phyloP scores from a whole-genome alignment of 306 rosid genomes.

The Neltuma alba region DNA sequence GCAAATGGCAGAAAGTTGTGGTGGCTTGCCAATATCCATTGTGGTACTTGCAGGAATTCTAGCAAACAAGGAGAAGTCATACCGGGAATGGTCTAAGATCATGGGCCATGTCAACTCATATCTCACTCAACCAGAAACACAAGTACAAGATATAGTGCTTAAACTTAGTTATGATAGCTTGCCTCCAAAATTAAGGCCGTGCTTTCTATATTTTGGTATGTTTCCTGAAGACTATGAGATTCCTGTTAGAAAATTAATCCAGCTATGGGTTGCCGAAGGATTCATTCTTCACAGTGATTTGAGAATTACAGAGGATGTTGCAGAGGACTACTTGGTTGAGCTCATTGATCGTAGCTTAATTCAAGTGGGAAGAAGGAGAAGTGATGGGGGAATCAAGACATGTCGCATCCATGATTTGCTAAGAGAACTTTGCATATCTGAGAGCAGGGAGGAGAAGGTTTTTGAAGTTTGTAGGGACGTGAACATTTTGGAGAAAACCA shows the following conservation, averaged over 20 bases:
- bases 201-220: neutral
- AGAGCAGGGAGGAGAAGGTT: neutral
- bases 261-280: neutral
- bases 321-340: constrained; percentile 1
- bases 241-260: neutral
- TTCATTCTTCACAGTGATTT: neutral
- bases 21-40: neutral
- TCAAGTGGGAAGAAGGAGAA: neutral
- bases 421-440: neutral
- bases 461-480: neutral
- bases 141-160: neutral
- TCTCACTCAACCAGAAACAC: neutral
- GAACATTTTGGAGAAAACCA: neutral
- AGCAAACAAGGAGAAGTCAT: neutral
- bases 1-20: neutral
- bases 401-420: neutral
- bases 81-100: neutral
- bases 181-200: neutral
- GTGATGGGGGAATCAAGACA: neutral
- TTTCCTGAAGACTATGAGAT: neutral
- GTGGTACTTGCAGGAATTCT: neutral
- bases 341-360: neutral
- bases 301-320: neutral
- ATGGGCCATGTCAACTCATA: neutral
- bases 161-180: neutral